Evolutionary conservation across 768 basidiomycete species (phyloP).

Genomic region (Pleurotus ostreatus): DNA sequence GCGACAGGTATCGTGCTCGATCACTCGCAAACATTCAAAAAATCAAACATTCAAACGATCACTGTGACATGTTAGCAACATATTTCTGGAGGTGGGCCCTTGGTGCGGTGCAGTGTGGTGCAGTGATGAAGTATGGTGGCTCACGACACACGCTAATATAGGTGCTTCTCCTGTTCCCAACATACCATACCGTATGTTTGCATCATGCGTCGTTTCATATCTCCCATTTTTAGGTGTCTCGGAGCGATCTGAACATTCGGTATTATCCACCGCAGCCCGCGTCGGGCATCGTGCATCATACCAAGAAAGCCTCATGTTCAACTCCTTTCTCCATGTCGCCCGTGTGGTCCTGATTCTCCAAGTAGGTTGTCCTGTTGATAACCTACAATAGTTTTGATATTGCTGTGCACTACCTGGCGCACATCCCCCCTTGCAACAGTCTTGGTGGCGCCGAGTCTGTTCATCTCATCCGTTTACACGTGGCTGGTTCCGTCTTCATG

Average conservation of each 20-base stretch:
- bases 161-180: too few species aligned
- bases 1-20: too few species aligned
- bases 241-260: background rate
- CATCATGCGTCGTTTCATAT: too few species aligned
- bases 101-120: too few species aligned
- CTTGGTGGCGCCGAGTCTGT: background rate
- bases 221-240: too few species aligned
- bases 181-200: too few species aligned
- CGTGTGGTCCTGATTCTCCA: background rate
- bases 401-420: background rate
- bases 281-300: constrained; percentile 1
- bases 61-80: background rate
- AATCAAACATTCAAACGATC: constrained; percentile 5
- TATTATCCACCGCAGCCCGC: background rate
- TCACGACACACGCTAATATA: too few species aligned
- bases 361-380: background rate
- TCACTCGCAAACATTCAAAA: constrained; percentile 2
- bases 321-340: background rate
- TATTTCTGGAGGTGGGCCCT: too few species aligned
- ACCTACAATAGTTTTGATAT: background rate
- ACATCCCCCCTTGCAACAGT: background rate
- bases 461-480: background rate
- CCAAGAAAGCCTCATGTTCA: background rate
- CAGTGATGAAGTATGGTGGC: too few species aligned
- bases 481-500: background rate